Conservation (phyloP, 169 alveolate genomes). For the Eimeria tenella region DNA sequence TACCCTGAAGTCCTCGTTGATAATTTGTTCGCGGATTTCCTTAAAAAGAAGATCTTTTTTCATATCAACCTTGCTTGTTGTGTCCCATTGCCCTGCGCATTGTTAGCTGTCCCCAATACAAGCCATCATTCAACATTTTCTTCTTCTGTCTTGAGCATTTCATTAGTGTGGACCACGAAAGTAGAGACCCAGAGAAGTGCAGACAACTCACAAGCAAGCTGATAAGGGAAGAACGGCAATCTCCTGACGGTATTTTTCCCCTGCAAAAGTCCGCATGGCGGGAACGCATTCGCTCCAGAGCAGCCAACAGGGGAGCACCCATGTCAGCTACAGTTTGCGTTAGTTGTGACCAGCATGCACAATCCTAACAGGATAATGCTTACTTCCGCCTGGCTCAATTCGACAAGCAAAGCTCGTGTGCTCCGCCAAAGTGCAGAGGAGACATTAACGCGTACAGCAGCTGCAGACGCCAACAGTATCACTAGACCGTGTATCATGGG, state of each 20-base stretch:
- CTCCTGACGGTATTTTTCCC: constrained; percentile 39
- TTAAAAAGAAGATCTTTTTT: constrained; percentile 29
- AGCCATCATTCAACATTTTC: not conserved
- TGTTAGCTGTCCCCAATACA: not conserved
- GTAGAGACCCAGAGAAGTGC: not conserved
- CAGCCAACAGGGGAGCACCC: not conserved
- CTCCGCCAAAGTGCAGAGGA: constrained; percentile 78
- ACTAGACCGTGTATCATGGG: not conserved
- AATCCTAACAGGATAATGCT: not conserved
- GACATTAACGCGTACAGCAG: constrained; percentile 78
- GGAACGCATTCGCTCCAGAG: not conserved
- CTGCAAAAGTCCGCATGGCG: constrained; percentile 25
- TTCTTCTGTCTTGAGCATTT: not conserved
- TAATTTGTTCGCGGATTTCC: constrained; percentile 56
- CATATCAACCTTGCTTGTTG: constrained; percentile 63
- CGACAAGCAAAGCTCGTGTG: constrained; percentile 32
- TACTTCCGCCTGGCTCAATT: constrained; percentile 56
- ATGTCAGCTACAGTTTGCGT: no score
- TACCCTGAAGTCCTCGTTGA: constrained; percentile 75
- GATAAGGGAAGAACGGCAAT: constrained; percentile 52
- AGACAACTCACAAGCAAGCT: constrained; percentile 53
- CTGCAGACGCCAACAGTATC: constrained; percentile 53
- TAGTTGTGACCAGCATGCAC: not conserved
- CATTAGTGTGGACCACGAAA: not conserved
- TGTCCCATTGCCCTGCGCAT: constrained; percentile 77